phyloP scores from a whole-genome alignment of 768 basidiomycete genomes.

The Boletus pseudo-olivaceus region DNA sequence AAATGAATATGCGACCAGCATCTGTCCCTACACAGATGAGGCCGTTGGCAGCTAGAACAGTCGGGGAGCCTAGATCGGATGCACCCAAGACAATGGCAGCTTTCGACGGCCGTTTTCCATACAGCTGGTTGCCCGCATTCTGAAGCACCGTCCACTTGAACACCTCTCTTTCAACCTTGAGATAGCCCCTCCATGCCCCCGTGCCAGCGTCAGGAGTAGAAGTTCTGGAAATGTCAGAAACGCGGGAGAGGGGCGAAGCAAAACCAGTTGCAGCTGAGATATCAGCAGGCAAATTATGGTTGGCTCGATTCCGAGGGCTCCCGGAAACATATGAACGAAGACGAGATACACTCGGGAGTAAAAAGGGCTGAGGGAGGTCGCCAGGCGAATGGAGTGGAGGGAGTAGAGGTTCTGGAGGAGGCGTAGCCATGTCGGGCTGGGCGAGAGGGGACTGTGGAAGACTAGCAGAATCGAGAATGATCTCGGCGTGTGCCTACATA shows the following conservation, averaged over 20 bases:
- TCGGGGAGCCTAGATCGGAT: conserved; percentile 61
- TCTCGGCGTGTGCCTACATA: conserved; percentile 34
- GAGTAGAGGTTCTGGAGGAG: conserved; percentile 31
- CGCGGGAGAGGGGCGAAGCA: conserved; percentile 60
- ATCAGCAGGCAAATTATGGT: conserved; percentile 41
- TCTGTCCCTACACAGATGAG: conserved; percentile 87
- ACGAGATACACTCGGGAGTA: conserved; percentile 76
- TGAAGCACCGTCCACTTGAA: conserved; percentile 76
- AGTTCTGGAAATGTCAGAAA: conserved; percentile 66
- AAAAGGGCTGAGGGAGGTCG: conserved; percentile 46
- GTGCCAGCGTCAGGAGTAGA: conserved; percentile 50
- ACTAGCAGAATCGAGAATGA: conserved; percentile 38
- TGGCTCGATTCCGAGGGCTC: conserved; percentile 39
- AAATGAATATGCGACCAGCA: conserved; percentile 73
- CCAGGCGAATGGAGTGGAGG: background rate
- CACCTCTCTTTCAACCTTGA: conserved; percentile 45
- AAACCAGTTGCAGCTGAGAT: conserved; percentile 41
- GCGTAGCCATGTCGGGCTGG: conserved; percentile 30
- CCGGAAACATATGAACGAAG: conserved; percentile 66
- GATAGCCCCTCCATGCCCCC: conserved; percentile 16
- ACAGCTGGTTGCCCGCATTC: conserved; percentile 55
- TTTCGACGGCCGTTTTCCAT: conserved; percentile 50
- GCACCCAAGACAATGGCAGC: conserved; percentile 60
- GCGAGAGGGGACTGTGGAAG: conserved; percentile 38
- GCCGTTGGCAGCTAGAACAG: conserved; percentile 80